Evolutionary conservation across 495 filamentous ascomycete species (phyloP).

Genomic region (Lentithecium fluviatile): DNA sequence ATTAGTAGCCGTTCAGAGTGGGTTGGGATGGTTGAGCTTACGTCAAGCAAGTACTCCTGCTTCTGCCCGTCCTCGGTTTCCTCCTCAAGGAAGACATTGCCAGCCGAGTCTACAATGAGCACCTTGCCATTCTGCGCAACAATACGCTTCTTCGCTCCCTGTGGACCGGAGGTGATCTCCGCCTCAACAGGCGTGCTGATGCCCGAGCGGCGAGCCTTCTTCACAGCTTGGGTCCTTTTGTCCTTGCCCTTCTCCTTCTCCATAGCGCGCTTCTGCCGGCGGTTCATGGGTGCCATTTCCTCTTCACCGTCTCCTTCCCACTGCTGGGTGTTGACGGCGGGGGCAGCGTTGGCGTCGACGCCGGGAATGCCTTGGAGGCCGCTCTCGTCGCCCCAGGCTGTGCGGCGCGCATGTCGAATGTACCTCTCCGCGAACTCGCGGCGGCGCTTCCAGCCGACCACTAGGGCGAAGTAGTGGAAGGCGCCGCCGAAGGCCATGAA

Average conservation of each 20-base stretch:
- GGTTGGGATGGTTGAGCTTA: slow-evolving; percentile 44
- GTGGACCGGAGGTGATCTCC: slow-evolving; percentile 45
- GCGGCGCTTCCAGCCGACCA: slow-evolving; percentile 83
- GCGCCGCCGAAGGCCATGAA: slow-evolving; percentile 80
- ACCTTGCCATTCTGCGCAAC: slow-evolving; percentile 94
- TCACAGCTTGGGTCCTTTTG: slow-evolving; percentile 47
- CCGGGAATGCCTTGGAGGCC: slow-evolving; percentile 67
- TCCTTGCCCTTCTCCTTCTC: slow-evolving; percentile 66
- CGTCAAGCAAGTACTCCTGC: slow-evolving; percentile 80
- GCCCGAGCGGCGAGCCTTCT: slow-evolving; percentile 45
- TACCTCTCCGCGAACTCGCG: slow-evolving; percentile 86
- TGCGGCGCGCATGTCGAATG: slow-evolving; percentile 81
- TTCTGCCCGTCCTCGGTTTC: slow-evolving; percentile 79
- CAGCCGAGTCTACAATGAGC: slow-evolving; percentile 83
- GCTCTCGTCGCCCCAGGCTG: slow-evolving; percentile 82
- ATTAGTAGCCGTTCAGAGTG: slow-evolving; percentile 3
- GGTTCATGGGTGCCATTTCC: slow-evolving; percentile 61
- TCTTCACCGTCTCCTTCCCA: slow-evolving; percentile 42
- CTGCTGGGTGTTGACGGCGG: slow-evolving; percentile 42
- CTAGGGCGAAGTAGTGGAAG: slow-evolving; percentile 79
- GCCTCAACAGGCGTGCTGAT: slow-evolving; percentile 45
- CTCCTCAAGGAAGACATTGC: slow-evolving; percentile 90
- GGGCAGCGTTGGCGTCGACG: slow-evolving; percentile 46
- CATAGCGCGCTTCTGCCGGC: slow-evolving; percentile 82
- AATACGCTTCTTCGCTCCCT: slow-evolving; percentile 76